Conservation (phyloP, 805 yeast species). For the Yarrowia divulgata region DNA sequence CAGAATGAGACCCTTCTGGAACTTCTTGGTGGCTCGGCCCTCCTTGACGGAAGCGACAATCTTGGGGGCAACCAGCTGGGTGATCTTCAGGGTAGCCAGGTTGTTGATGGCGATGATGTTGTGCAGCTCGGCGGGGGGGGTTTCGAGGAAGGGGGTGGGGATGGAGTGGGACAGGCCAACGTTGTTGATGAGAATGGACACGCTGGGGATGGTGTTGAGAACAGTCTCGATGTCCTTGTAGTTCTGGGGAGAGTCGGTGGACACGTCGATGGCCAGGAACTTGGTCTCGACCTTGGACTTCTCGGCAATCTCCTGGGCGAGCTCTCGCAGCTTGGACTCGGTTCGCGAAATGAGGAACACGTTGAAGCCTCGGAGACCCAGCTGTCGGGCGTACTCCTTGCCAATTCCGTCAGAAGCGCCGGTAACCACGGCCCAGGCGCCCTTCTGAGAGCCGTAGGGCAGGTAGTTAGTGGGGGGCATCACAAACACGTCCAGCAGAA, state of each 20-base stretch:
- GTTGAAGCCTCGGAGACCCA: constrained; percentile 86
- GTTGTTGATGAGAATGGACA: constrained; percentile 83
- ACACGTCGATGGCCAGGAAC: constrained; percentile 78
- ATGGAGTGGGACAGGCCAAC: constrained; percentile 95
- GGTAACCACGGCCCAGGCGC: constrained; percentile 92
- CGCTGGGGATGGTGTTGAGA: constrained; percentile 58
- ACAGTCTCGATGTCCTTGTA: constrained; percentile 60
- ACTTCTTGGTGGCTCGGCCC: constrained; percentile 46
- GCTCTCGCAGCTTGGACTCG: constrained; percentile 69
- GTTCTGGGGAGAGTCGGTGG: constrained; percentile 65
- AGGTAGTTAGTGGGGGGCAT: constrained; percentile 58
- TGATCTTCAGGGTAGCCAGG: constrained; percentile 80
- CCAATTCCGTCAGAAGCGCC: constrained; percentile 99
- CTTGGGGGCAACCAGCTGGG: constrained; percentile 79
- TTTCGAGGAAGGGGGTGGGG: constrained; percentile 91
- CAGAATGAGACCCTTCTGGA: constrained; percentile 68
- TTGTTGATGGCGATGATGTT: constrained; percentile 86
- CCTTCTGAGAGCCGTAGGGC: constrained; percentile 75
- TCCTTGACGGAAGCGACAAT: constrained; percentile 62
- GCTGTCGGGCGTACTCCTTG: constrained; percentile 84
- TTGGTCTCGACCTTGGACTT: constrained; percentile 69
- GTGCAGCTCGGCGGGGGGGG: constrained; percentile 73
- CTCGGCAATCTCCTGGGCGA: constrained; percentile 67
- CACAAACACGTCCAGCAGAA: constrained; percentile 68
- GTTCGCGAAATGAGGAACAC: constrained; percentile 86